phyloP scores from a whole-genome alignment of 2,329 filamentous ascomycete genomes.

The Hypoxylon sp. region DNA sequence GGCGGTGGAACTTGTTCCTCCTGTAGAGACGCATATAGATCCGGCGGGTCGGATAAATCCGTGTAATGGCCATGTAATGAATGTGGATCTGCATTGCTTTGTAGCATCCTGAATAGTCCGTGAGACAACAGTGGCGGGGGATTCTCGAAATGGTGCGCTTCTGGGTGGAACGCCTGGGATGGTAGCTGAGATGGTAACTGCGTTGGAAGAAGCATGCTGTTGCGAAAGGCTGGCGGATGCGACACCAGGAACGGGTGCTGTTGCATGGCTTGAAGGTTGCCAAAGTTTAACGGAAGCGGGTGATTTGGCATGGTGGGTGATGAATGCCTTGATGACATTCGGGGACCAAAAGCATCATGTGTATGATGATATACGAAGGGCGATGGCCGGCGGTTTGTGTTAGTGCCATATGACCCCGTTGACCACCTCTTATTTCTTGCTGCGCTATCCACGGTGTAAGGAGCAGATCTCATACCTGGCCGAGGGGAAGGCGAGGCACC shows the following conservation, averaged over 20 bases:
- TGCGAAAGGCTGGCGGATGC: constrained; percentile 67
- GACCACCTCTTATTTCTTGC: constrained; percentile 82
- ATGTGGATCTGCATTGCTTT: constrained; percentile 81
- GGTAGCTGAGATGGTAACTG: constrained; percentile 64
- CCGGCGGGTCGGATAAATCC: constrained; percentile 81
- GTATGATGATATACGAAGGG: constrained; percentile 75
- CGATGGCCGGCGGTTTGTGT: constrained; percentile 67
- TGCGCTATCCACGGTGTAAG: constrained; percentile 77
- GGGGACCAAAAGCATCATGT: constrained; percentile 72
- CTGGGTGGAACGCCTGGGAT: constrained; percentile 65
- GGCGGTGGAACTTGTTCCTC: constrained; percentile 82
- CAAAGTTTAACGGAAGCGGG: constrained; percentile 68
- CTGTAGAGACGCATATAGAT: constrained; percentile 81
- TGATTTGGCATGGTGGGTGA: constrained; percentile 64
- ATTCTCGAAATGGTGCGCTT: constrained; percentile 69
- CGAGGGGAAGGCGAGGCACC: constrained; percentile 78
- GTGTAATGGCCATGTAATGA: constrained; percentile 78
- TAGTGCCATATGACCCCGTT: constrained; percentile 77
- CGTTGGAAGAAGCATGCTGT: constrained; percentile 72
- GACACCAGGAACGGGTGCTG: constrained; percentile 70
- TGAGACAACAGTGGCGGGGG: constrained; percentile 77
- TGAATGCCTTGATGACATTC: constrained; percentile 69
- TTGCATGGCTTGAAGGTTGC: constrained; percentile 69
- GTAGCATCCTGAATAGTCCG: constrained; percentile 79
- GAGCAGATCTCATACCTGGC: constrained; percentile 76